Evolutionary conservation across 495 filamentous ascomycete genomes (phyloP).

Genomic region (Aspergillus leporis): DNA sequence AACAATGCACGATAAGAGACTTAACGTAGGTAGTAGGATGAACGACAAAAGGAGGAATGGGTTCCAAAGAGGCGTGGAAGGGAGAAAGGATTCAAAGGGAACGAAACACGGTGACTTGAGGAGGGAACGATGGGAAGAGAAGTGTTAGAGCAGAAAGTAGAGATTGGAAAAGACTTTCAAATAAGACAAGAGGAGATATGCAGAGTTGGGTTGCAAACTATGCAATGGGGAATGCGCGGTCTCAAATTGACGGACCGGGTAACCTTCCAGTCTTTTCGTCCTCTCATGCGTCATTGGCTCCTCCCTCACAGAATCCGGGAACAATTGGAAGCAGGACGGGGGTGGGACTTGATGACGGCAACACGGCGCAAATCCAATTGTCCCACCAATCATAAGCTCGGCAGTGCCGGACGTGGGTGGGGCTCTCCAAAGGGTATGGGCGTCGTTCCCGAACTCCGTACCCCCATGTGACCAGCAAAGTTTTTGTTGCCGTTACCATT

Average conservation of each 20-base stretch:
- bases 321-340: conserved; percentile 20
- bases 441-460: conserved; percentile 20
- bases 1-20: background rate
- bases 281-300: conserved; percentile 24
- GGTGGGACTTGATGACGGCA: conserved; percentile 30
- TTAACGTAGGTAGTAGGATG: background rate
- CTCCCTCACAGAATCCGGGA: conserved; percentile 8
- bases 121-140: background rate
- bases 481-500: conserved; percentile 22
- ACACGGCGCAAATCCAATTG: conserved; percentile 24
- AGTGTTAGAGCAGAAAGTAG: background rate
- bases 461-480: conserved; percentile 40
- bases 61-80: background rate
- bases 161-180: background rate
- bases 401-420: conserved; percentile 19
- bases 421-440: conserved; percentile 7
- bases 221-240: background rate
- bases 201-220: background rate
- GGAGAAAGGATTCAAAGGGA: conserved; percentile 1
- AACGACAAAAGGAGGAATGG: background rate
- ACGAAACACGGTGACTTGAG: background rate
- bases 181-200: background rate
- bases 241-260: conserved; percentile 20
- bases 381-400: conserved; percentile 41
- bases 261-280: conserved; percentile 27